Percentiles rank a stretch among this genome's conserved stretches.
phyloP scores from a whole-genome alignment of 192 early-diverging fungal species.

The Backusella luteola region DNA sequence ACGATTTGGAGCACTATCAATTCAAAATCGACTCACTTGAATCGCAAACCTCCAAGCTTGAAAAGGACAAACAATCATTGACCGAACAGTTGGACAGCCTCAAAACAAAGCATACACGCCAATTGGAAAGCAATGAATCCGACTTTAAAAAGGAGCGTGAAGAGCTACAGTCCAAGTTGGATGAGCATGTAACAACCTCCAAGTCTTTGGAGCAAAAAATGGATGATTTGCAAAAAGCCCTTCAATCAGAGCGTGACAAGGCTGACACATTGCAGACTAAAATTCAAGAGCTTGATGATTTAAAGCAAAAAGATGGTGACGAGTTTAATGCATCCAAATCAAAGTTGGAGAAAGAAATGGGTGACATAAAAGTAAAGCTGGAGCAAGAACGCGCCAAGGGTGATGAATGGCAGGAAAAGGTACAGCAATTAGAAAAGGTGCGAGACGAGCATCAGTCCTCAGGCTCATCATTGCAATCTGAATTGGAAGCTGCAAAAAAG shows the following conservation, averaged over 20 bases:
- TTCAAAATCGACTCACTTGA: background rate
- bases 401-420: background rate
- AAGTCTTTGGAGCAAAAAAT: background rate
- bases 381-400: background rate
- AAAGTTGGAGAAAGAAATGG: background rate
- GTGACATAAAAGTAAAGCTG: background rate
- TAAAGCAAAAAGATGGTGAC: background rate
- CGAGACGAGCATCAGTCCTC: background rate
- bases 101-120: background rate
- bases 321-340: background rate
- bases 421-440: background rate
- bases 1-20: constrained; percentile 1
- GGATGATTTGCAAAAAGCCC: background rate
- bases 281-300: background rate
- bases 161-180: background rate
- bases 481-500: background rate
- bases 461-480: background rate
- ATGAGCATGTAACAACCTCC: background rate
- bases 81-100: background rate
- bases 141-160: background rate
- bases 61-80: background rate
- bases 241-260: background rate
- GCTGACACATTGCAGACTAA: background rate
- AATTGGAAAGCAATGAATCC: background rate
- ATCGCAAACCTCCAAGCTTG: background rate